Base-by-base conservation (phyloP, 1,284 basidiomycete species). In the Meira nashicola region DNA sequence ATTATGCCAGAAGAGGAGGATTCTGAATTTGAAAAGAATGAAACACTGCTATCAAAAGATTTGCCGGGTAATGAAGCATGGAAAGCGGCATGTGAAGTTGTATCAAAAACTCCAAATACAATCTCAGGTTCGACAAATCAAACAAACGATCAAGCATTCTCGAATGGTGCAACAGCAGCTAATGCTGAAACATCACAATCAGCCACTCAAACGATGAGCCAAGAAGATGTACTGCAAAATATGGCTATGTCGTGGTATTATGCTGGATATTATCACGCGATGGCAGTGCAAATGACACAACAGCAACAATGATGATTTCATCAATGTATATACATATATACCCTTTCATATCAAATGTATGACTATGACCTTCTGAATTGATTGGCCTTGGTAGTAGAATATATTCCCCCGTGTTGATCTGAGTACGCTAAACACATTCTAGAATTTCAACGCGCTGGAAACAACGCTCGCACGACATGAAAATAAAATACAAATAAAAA, bases 211-310 rank as follows among this genome's bases (percentile, higher is more conserved):
- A 33, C 14, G 28, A 38, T 57, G 17, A 37, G 21, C 19, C 41
- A 28, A 28, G 47, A 40, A 38, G 43, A 60, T 28, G 39, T 41
- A 7, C 11, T 61, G 25, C 59, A 61, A 17, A 49, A 52, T 21
- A 19, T 61, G 28, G 51, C 50, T 9, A 52, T 47, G 28, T 41
- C 59, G 38, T 61, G 59, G 59, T 61, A 61, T 44, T 60, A 60
- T 59, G 59, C 59, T 2, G 59, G 59, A n/a, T 61, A 61, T 48
- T 61, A 59, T 21, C 55, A 56, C 8, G 55, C 55, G n/a, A 55
- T 55, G 54, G 54, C 54, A 3, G 12, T 23, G 3, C 28, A 33
- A 33, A 33, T 33, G 28, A 33, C 28, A 33, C 28, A 33, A 8
- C 28, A 33, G 28, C 28, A 33, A 8, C 28, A 33, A 33, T n/a